A percentile compares a stretch with the other conserved stretches of the same genome.
Evolutionary conservation across 2,329 filamentous ascomycete genomes (phyloP).

Genomic region (Raffaelea deltoideospora): DNA sequence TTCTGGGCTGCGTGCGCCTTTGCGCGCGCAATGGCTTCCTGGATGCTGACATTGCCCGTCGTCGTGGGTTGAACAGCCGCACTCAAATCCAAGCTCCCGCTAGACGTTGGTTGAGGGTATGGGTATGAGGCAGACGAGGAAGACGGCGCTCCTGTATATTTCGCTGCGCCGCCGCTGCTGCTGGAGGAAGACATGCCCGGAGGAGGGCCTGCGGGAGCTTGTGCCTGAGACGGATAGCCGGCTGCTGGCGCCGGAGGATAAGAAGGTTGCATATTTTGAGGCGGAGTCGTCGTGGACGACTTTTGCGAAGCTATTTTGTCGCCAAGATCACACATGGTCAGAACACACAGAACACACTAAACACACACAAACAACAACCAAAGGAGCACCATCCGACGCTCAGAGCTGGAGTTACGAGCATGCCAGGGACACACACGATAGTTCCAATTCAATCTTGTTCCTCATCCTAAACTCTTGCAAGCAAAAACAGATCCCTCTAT

Average conservation of each 20-base stretch:
- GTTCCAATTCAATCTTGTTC: too few species aligned
- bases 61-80: constrained; percentile 57
- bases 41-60: constrained; percentile 69
- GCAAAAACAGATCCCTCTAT: too few species aligned
- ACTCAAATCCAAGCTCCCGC: constrained; percentile 67
- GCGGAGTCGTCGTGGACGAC: constrained; percentile 3
- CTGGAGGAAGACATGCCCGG: constrained; percentile 4
- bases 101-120: constrained; percentile 51
- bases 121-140: constrained; percentile 7
- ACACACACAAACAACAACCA: not conserved
- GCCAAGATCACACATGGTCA: constrained; percentile 6
- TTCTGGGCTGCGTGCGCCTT: constrained; percentile 70
- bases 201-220: constrained; percentile 1
- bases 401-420: too few species aligned
- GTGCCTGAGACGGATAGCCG: constrained; percentile 5
- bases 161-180: constrained; percentile 4
- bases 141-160: constrained; percentile 6
- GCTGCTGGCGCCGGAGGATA: constrained; percentile 9
- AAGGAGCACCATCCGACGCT: not conserved
- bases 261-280: constrained; percentile 6
- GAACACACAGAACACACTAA: constrained; percentile 2
- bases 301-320: constrained; percentile 11
- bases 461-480: too few species aligned
- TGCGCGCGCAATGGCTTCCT: constrained; percentile 73
- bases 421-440: not conserved